A percentile compares a stretch with the other conserved stretches of the same genome.
Conservation (phyloP, 192 early-diverging fungal genomes). For the Linnemannia hyalina region DNA sequence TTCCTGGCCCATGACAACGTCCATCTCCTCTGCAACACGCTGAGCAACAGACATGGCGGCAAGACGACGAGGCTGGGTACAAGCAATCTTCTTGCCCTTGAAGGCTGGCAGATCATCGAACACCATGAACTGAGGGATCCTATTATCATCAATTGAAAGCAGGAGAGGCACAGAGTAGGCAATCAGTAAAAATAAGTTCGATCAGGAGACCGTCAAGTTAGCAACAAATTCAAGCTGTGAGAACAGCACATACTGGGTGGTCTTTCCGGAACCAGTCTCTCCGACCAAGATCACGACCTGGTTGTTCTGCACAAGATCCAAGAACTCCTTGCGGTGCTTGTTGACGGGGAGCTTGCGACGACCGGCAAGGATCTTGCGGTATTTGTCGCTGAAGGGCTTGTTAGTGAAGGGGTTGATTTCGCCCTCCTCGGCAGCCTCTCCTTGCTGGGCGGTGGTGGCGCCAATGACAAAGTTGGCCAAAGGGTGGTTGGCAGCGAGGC, state of each 20-base stretch:
- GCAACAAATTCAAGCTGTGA: not conserved
- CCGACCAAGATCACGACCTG: slow-evolving; percentile 97
- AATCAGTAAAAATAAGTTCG: not conserved
- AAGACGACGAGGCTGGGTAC: slow-evolving; percentile 98
- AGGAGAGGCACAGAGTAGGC: not conserved
- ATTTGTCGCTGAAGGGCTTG: slow-evolving; percentile 82
- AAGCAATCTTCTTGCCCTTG: slow-evolving; percentile 94
- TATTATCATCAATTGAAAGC: slow-evolving; percentile 32
- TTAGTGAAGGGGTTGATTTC: slow-evolving; percentile 85
- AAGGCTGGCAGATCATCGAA: slow-evolving; percentile 92
- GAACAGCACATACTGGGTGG: slow-evolving; percentile 84
- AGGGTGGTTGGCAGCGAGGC: slow-evolving; percentile 28
- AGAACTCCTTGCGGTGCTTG: slow-evolving; percentile 91
- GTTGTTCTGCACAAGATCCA: slow-evolving; percentile 92
- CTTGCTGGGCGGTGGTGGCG: slow-evolving; percentile 89
- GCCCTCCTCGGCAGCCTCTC: slow-evolving; percentile 82
- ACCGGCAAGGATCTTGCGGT: slow-evolving; percentile 87
- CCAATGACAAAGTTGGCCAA: slow-evolving; percentile 74
- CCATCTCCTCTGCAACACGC: slow-evolving; percentile 98
- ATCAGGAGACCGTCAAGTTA: not conserved
- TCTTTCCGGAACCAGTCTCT: slow-evolving; percentile 98
- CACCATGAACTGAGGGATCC: slow-evolving; percentile 96
- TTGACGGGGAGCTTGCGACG: slow-evolving; percentile 94
- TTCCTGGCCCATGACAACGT: slow-evolving; percentile 92
- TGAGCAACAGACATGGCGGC: slow-evolving; percentile 99